Evolutionary conservation across 306 rosid genomes (phyloP), one percentile per base, ranked within the genome.

Genomic region (Pueraria montana): DNA sequence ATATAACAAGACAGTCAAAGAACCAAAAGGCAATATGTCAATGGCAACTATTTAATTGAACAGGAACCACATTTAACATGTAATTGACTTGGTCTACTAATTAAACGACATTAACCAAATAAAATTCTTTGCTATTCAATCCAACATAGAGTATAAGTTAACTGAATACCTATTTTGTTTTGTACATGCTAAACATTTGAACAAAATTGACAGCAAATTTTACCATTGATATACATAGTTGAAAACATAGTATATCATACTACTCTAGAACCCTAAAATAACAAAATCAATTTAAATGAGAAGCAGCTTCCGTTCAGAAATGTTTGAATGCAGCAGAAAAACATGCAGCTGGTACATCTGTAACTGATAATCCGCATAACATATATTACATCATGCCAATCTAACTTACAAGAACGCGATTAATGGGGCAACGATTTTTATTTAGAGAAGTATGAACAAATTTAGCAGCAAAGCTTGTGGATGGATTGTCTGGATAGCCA

Each of bases 391-490:
- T 42, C 30, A 73, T 50, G 65, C 8, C 36, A 40, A 62, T 68
- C 72, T 36, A 87, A 89, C 98, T 88, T 89, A 96, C 99, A 91
- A 96, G 85, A 59, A 94, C 98, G 34, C 97, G 92, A 79, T 96
- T 96, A 58, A 96, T 96, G 3, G 99, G 90, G 82, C 96, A 92
- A 26, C 99, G 97, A 74, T 94, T 92, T 86, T 96, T 96, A 89
- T 96, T 96, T 78, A 94, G 83, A 64, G 99, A 96, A 38, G 99
- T 96, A 85, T 96, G 99, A 48, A 94, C 99, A 85, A 92, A 96
- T 88, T 96, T 96, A 27, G 97, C 90, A 38, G 95, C 91, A 89
- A 96, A 96, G 92, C 97, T 92, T 24, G 97, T 94, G 66, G 99
- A 92, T 69, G 99, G 99, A 84, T 96, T 96, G 87, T 96, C 97